phyloP scores from a whole-genome alignment of 495 filamentous ascomycete species.

The Aspergillus nidulans region DNA sequence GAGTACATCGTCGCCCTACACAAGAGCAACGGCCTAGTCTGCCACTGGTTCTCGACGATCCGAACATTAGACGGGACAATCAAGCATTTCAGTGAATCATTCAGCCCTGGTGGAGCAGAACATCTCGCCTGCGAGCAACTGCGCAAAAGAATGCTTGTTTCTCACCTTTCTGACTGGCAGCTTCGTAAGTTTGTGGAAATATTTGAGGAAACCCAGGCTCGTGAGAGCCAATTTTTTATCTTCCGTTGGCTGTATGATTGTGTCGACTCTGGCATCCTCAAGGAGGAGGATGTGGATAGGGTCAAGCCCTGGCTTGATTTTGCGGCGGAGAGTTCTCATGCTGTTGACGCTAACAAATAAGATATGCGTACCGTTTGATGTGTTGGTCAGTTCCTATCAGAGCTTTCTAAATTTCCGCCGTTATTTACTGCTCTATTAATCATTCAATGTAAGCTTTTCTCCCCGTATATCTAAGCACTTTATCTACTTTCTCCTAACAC shows the following conservation, averaged over 20 bases:
- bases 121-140: background rate
- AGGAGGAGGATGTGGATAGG: background rate
- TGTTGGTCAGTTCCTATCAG: too few relatives aligned
- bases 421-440: too few relatives aligned
- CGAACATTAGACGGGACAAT: background rate
- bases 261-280: background rate
- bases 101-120: background rate
- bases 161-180: background rate
- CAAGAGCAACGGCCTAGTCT: background rate
- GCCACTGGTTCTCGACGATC: background rate
- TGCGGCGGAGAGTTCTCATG: background rate
- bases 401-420: too few relatives aligned
- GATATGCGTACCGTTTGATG: background rate
- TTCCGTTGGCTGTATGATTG: background rate
- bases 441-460: too few relatives aligned
- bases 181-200: background rate
- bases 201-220: background rate
- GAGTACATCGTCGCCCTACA: background rate
- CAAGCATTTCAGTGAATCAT: background rate
- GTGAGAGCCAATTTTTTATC: background rate
- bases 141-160: background rate
- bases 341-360: background rate
- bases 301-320: background rate
- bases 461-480: too few relatives aligned
- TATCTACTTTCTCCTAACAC: too few relatives aligned